Conservation (phyloP, 495 filamentous ascomycete genomes). For the Bacidia rubella region DNA sequence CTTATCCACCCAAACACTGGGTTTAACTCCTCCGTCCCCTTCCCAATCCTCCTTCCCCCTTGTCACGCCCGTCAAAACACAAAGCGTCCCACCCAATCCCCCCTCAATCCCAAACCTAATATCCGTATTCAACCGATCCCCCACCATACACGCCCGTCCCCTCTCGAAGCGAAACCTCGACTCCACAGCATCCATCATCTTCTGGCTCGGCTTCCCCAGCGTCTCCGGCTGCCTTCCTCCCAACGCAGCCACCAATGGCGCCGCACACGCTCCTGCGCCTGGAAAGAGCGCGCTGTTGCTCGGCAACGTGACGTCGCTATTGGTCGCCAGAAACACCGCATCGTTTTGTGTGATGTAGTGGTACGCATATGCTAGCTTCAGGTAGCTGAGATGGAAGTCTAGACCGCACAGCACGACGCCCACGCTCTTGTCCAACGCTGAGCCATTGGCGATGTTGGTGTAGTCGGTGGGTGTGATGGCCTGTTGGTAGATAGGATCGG, state of each 20-base stretch:
- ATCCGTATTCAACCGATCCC: constrained; percentile 88
- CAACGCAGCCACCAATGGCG: constrained; percentile 66
- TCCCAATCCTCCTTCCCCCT: constrained; percentile 70
- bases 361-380: constrained; percentile 71
- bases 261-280: constrained; percentile 72
- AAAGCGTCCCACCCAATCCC: constrained; percentile 77
- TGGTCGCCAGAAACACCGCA: constrained; percentile 88
- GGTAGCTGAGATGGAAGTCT: constrained; percentile 88
- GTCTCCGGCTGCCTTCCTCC: constrained; percentile 52
- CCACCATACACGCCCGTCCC: constrained; percentile 83
- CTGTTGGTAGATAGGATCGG: constrained; percentile 62
- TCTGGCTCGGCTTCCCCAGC: constrained; percentile 88
- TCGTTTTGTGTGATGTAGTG: constrained; percentile 68
- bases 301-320: constrained; percentile 78
- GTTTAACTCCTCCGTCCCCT: constrained; percentile 47
- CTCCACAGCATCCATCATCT: constrained; percentile 98
- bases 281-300: constrained; percentile 71
- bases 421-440: constrained; percentile 70
- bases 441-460: constrained; percentile 56
- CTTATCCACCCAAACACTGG: constrained; percentile 67
- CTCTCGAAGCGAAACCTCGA: constrained; percentile 86
- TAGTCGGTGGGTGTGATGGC: constrained; percentile 72
- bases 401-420: constrained; percentile 79
- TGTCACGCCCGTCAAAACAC: constrained; percentile 80
- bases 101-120: constrained; percentile 92